Evolutionary conservation across 2,329 filamentous ascomycete genomes (phyloP), one percentile per base, ranked within the genome.

Genomic region (Stylonectria norvegica): DNA sequence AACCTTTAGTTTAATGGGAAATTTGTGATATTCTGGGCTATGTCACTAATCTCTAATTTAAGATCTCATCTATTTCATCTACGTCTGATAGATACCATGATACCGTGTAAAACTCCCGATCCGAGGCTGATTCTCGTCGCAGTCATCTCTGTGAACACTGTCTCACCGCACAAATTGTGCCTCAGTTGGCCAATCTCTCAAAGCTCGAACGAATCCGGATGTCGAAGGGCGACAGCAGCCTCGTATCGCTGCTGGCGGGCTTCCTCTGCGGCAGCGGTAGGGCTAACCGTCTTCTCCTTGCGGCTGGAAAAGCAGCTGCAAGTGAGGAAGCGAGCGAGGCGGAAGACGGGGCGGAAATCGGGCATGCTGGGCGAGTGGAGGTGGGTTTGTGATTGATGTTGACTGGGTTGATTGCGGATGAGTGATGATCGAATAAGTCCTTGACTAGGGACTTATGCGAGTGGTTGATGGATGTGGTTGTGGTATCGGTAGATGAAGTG

Each of bases 281-380:
- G 16, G 20, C 16, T 12, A 11, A 16, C 22, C n/a, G 31, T 12
- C n/a, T 22, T n/a, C 12, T 15, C 14, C 12, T 30, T 32, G 2
- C 25, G 28, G 5, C 33, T 11, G 9, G 9, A 10, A 6, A 34
- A 30, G 29, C 29, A 38, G 17, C 30, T 19, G 20, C 15, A 33
- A 10, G 34, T 41, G 2, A 45, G 38, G 2, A 40, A 3, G 11
- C 17, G 23, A 6, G 42, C 42, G n/a, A 11, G 31, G 15, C 12
- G 16, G 20, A 52, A 42, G 5, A 52, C 20, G 0, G n/a, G 40
- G 7, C 49, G 49, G 5, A 52, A 52, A 25, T 52, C 43, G 4
- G 49, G 49, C 49, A 52, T 52, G 1, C 4, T 20, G 30, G 15
- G 7, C 15, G 27, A 14, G 27, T 29, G 27, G 27, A 14, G 6